Base-by-base conservation (phyloP, 495 filamentous ascomycete species). In the Xylaria scruposa region DNA sequence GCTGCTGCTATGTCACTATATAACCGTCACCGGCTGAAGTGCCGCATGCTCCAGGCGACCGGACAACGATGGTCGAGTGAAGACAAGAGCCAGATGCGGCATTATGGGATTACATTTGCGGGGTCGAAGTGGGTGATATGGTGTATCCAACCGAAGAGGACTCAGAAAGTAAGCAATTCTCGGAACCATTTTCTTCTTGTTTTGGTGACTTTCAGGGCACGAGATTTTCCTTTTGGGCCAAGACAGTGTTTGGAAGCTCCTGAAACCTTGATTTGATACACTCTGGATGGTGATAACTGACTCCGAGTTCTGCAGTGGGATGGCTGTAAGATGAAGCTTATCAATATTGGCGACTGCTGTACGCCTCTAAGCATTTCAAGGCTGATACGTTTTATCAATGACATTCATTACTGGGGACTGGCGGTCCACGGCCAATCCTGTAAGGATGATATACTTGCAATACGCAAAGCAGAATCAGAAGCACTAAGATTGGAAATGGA, bases 361-460 rank as follows among this genome's bases (percentile, higher is more conserved):
- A 58, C 9, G 19, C 2, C 3, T 53, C 8, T 8, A 38, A 6
- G 36, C 36, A 6, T 38, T 38, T 38, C 36, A 38, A 38, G 36
- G 36, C 36, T 38, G 36, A 38, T 38, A 38, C 36, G 36, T 38
- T 38, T 38, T 38, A 38, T 53, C 7, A 4, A 58, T 26, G 54
- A 58, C 54, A 58, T 58, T 33, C 54, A 58, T 10, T 58, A 58
- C 29, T 58, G 54, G 54, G 54, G 54, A 10, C 29, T 58, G 29
- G 24, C 24, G 13, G 17, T 58, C 15, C 26, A 58, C 31, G 54
- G 54, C 24, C 13, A 58, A 33, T 58, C 54, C 24, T 58, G 54
- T 21, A 29, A 4, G 29, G 9, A 15, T 17, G 54, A 58, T 33
- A 5, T 38, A 38, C 36, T 38, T 38, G 36, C 36, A 38, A 5